A percentile compares a stretch with the other conserved stretches of the same genome.
Conservation (phyloP, 495 filamentous ascomycete genomes). For the Endocarpon pusillum region DNA sequence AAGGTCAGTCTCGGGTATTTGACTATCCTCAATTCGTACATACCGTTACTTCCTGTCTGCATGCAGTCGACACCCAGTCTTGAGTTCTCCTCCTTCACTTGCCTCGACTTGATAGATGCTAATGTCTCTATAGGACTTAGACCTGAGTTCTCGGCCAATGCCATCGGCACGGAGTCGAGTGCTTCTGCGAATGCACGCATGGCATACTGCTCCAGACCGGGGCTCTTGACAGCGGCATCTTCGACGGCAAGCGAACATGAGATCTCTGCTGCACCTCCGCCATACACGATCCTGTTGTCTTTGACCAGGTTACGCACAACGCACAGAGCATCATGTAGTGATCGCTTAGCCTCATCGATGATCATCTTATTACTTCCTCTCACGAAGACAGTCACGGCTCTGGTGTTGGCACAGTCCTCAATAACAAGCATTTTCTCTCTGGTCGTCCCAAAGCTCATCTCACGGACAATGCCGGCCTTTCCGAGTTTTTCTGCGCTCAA, state of each 20-base stretch:
- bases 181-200: slow-evolving; percentile 97
- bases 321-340: slow-evolving; percentile 91
- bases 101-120: slow-evolving; percentile 84
- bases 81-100: slow-evolving; percentile 76
- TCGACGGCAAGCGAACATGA: slow-evolving; percentile 93
- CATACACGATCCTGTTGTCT: slow-evolving; percentile 97
- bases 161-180: slow-evolving; percentile 88
- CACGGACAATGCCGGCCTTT: slow-evolving; percentile 72
- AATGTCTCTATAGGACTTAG: slow-evolving; percentile 90
- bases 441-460: slow-evolving; percentile 93
- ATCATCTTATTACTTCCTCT: slow-evolving; percentile 99
- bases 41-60: slow-evolving; percentile 75
- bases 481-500: slow-evolving; percentile 80
- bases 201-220: slow-evolving; percentile 91
- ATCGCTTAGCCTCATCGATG: slow-evolving; percentile 96
- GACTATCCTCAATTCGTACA: slow-evolving; percentile 9
- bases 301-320: slow-evolving; percentile 91
- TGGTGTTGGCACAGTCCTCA: slow-evolving; percentile 95
- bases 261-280: slow-evolving; percentile 93
- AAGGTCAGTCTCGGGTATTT: slow-evolving; percentile 3
- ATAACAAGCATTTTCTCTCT: slow-evolving; percentile 99
- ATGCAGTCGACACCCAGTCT: slow-evolving; percentile 95
- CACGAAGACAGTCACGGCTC: slow-evolving; percentile 90
- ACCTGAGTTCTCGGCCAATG: slow-evolving; percentile 91
- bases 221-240: slow-evolving; percentile 77